Conservation (phyloP, 805 yeast genomes). For the Maudiozyma barnettii region DNA sequence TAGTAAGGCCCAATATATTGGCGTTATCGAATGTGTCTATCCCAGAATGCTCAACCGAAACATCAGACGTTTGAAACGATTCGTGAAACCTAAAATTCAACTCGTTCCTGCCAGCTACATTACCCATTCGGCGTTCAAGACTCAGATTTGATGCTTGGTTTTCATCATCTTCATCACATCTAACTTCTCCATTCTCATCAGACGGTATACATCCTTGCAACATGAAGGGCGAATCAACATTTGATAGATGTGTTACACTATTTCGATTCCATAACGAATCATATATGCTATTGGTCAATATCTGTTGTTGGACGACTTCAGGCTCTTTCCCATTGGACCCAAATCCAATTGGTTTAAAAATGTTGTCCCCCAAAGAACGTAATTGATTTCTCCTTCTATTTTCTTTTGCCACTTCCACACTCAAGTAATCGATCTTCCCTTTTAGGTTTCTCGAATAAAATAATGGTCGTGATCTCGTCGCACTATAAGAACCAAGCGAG, state of each 20-base stretch:
- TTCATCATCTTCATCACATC: background rate
- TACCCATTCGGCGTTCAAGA: background rate
- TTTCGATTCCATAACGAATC: background rate
- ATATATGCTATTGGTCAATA: background rate
- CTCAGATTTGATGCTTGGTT: background rate
- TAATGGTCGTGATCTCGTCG: background rate
- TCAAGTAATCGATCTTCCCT: background rate
- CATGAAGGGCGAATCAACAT: background rate
- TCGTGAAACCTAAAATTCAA: conserved; percentile 1
- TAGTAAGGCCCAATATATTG: background rate
- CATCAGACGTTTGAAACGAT: background rate
- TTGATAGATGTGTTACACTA: background rate
- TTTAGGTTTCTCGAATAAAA: background rate
- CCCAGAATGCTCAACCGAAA: background rate
- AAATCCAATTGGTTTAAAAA: conserved; percentile 51
- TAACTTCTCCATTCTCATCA: background rate
- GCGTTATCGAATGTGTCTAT: background rate
- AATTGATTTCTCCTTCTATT: background rate
- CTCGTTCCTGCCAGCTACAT: background rate
- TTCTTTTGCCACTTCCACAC: background rate
- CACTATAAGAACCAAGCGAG: background rate
- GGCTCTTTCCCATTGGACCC: background rate
- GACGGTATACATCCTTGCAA: background rate
- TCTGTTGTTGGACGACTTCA: background rate
- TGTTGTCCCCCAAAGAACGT: conserved; percentile 37